Percentiles rank a stretch among this genome's conserved stretches.
Evolutionary conservation across 257 asterid species (phyloP).

Genomic region (Euphrasia confusa): DNA sequence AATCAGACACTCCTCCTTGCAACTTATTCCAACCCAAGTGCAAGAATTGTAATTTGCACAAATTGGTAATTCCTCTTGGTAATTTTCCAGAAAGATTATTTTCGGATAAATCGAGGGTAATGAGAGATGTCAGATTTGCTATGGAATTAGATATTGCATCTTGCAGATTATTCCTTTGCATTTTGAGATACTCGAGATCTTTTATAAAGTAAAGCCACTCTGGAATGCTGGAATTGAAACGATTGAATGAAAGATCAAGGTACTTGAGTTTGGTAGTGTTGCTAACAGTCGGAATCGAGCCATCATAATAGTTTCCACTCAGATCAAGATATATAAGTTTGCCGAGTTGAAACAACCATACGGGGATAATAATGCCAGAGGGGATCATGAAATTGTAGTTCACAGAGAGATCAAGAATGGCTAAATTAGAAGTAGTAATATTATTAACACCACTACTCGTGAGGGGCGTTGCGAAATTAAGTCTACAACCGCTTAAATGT

Average conservation of each 20-base stretch:
- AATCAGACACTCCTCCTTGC: slow-evolving; percentile 26
- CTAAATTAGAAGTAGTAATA: slow-evolving; percentile 17
- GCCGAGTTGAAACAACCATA: slow-evolving; percentile 30
- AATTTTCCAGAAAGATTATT: slow-evolving; percentile 33
- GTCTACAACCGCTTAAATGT: not conserved
- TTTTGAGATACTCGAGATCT: slow-evolving; percentile 15
- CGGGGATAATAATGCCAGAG: not conserved
- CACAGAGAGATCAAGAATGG: not conserved
- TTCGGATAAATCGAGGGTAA: not conserved
- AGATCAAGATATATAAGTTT: slow-evolving; percentile 29
- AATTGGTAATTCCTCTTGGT: slow-evolving; percentile 26
- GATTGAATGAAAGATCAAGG: slow-evolving; percentile 21
- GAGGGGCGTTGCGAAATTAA: no score
- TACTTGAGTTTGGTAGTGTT: slow-evolving; percentile 26
- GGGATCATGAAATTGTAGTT: not conserved
- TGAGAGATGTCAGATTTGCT: slow-evolving; percentile 30
- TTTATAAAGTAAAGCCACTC: slow-evolving; percentile 33
- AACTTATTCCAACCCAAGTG: slow-evolving; percentile 20
- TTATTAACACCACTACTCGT: not conserved
- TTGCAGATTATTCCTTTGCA: slow-evolving; percentile 13
- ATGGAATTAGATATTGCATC: slow-evolving; percentile 27
- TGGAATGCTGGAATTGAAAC: slow-evolving; percentile 31
- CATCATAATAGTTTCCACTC: slow-evolving; percentile 1
- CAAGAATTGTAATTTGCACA: slow-evolving; percentile 20
- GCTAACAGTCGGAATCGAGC: slow-evolving; percentile 24